These are phyloP conservation scores for Luffa aegyptiaca DNA, from an alignment of 306 rosid species.

Conservation along the genomic window DNA sequence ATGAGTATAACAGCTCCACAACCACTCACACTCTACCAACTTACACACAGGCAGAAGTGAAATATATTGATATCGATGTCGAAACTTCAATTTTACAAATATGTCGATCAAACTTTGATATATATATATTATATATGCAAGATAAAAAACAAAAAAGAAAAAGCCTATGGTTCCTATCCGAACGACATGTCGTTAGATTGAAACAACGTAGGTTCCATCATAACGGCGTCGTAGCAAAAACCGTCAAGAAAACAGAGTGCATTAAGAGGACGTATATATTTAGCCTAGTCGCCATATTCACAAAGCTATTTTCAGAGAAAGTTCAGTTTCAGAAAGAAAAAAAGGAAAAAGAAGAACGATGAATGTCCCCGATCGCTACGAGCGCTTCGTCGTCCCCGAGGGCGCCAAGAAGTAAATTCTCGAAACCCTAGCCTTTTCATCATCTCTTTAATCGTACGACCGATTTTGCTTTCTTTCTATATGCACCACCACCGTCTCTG, in stretches of 20 bases:
- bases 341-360: constrained; percentile 23
- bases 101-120: too few relatives aligned
- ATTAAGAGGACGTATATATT: not conserved
- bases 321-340: not conserved
- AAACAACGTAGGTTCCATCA: too few relatives aligned
- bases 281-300: not conserved
- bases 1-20: not conserved
- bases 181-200: too few relatives aligned
- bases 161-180: too few relatives aligned
- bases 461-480: not conserved
- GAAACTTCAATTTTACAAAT: too few relatives aligned
- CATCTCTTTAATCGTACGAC: not conserved
- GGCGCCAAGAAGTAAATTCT: constrained; percentile 69
- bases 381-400: constrained; percentile 90
- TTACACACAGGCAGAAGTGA: too few relatives aligned
- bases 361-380: constrained; percentile 96
- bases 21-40: not conserved
- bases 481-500: not conserved
- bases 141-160: too few relatives aligned
- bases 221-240: not conserved
- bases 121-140: too few relatives aligned
- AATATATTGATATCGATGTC: too few relatives aligned
- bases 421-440: not conserved
- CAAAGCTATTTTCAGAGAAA: not conserved
- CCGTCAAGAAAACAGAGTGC: not conserved